Conservation (phyloP, 2,329 filamentous ascomycete species). For the Sordariomycetes sp. region DNA sequence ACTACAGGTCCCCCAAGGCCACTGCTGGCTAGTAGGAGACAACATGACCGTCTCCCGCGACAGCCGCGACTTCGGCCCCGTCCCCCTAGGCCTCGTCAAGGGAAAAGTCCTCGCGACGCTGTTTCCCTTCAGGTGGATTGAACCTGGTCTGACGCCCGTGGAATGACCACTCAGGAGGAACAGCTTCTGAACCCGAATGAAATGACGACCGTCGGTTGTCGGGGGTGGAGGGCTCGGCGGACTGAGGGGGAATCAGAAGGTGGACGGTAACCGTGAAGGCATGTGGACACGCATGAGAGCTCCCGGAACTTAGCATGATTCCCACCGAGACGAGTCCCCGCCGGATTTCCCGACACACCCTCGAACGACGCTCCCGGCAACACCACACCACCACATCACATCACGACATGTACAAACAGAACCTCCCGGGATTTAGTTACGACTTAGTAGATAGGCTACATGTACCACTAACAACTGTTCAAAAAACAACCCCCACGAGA, state of each 20-base stretch:
- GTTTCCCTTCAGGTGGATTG: slow-evolving; percentile 38
- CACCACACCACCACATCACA: neutral
- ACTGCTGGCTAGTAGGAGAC: slow-evolving; percentile 85
- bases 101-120: slow-evolving; percentile 67
- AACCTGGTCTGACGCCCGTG: slow-evolving; percentile 19
- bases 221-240: too few relatives aligned
- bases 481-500: neutral
- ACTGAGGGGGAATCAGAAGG: too few relatives aligned
- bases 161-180: neutral
- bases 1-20: slow-evolving; percentile 73
- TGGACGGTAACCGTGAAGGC: too few relatives aligned
- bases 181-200: too few relatives aligned
- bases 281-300: too few relatives aligned
- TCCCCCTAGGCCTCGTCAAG: slow-evolving; percentile 72
- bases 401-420: neutral
- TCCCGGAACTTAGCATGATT: too few relatives aligned
- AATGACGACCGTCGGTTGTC: too few relatives aligned
- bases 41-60: slow-evolving; percentile 76
- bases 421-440: neutral
- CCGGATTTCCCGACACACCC: too few relatives aligned
- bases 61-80: slow-evolving; percentile 72
- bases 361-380: neutral
- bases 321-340: too few relatives aligned
- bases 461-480: neutral
- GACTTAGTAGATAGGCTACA: neutral